Conservation (phyloP, 176 grass and related monocot species). For the Carex pumila region DNA sequence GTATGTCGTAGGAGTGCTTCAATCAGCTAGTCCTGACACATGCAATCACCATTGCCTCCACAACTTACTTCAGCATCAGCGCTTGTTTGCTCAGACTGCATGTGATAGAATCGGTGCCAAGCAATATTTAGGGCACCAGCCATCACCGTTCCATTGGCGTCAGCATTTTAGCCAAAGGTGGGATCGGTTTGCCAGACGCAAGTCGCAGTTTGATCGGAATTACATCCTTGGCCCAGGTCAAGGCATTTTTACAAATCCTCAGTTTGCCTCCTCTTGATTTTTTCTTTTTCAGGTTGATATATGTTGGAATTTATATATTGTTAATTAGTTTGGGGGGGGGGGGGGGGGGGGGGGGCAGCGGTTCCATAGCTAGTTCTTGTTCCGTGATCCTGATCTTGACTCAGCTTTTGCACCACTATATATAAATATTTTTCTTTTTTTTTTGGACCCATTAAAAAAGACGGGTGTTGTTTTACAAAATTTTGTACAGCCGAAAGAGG, state of each 20-base stretch:
- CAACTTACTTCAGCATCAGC: slow-evolving; percentile 39
- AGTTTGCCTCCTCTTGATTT: neutral
- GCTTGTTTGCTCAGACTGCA: slow-evolving; percentile 30
- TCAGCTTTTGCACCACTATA: neutral
- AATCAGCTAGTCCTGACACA: slow-evolving; percentile 39
- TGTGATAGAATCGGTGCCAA: slow-evolving; percentile 30
- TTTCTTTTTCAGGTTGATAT: neutral
- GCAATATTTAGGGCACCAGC: slow-evolving; percentile 66
- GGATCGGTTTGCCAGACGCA: slow-evolving; percentile 52
- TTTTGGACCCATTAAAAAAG: slow-evolving; percentile 7
- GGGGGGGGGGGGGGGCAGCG: too few species aligned
- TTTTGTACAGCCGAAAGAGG: slow-evolving; percentile 63
- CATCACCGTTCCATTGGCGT: slow-evolving; percentile 34
- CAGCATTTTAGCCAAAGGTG: slow-evolving; percentile 48
- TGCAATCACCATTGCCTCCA: slow-evolving; percentile 51
- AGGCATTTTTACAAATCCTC: slow-evolving; percentile 50
- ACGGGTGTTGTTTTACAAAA: slow-evolving; percentile 23
- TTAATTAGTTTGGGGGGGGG: neutral
- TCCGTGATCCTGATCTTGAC: slow-evolving; percentile 22
- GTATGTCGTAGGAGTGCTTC: slow-evolving; percentile 62
- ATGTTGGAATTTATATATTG: slow-evolving; percentile 5
- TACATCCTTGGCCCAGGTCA: slow-evolving; percentile 68
- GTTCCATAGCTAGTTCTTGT: neutral
- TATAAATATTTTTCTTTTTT: neutral
- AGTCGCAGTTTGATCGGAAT: slow-evolving; percentile 57